Conservation (phyloP, 106 monocot genomes). For the Ottelia alismoides region DNA sequence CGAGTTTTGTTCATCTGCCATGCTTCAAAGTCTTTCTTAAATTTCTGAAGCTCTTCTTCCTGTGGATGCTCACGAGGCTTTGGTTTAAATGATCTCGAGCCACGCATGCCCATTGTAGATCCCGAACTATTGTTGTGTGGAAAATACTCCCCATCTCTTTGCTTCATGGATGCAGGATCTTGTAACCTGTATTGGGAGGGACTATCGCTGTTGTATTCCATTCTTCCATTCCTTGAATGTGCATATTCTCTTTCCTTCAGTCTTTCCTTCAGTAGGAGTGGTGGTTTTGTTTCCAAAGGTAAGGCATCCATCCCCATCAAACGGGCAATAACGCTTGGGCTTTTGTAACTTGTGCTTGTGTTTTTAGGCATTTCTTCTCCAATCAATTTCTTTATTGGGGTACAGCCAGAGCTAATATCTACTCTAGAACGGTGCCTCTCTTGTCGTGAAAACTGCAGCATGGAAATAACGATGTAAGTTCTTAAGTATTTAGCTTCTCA, state of each 20-base stretch:
- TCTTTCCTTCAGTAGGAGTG: slow-evolving; percentile 17
- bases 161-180: slow-evolving; percentile 8
- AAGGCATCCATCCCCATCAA: slow-evolving; percentile 74
- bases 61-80: slow-evolving; percentile 63
- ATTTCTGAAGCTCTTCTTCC: slow-evolving; percentile 74
- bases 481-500: no score
- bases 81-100: slow-evolving; percentile 18
- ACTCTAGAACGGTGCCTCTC: slow-evolving; percentile 19
- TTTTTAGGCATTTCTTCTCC: slow-evolving; percentile 27
- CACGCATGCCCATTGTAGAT: slow-evolving; percentile 7
- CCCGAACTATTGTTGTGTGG: slow-evolving; percentile 4
- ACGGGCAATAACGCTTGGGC: slow-evolving; percentile 58
- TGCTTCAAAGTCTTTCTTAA: slow-evolving; percentile 84
- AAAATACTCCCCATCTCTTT: not conserved
- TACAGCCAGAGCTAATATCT: slow-evolving; percentile 1
- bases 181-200: not conserved
- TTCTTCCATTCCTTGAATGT: slow-evolving; percentile 1
- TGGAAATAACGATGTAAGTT: no score
- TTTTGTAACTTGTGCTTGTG: slow-evolving; percentile 10
- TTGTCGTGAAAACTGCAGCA: slow-evolving; percentile 41
- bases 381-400: slow-evolving; percentile 28
- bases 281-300: slow-evolving; percentile 24
- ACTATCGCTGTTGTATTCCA: not conserved
- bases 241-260: no score
- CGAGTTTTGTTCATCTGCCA: slow-evolving; percentile 58